These are phyloP conservation scores for Colletotrichum salicis DNA, from an alignment of 2,329 filamentous ascomycete genomes.

Conservation along the genomic window DNA sequence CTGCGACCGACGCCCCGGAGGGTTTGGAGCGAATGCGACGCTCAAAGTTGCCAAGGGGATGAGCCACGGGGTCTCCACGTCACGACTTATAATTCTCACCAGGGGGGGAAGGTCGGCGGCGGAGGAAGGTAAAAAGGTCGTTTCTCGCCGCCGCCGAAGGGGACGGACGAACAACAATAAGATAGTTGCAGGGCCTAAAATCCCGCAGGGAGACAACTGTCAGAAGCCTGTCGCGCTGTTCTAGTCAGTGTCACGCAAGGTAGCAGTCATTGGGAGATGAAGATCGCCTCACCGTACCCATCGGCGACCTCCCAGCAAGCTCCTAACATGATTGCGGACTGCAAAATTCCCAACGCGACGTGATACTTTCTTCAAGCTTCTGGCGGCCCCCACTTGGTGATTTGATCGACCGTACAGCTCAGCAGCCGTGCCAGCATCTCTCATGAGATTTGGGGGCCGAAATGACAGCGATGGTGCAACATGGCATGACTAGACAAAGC, in stretches of 20 bases:
- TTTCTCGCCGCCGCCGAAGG: not conserved
- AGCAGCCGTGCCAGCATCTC: not conserved
- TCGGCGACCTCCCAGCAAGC: not conserved
- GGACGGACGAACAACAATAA: not conserved
- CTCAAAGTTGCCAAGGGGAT: slow-evolving; percentile 29
- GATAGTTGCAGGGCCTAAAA: not conserved
- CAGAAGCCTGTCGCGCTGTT: not conserved
- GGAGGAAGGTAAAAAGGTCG: not conserved
- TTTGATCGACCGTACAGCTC: slow-evolving; percentile 13
- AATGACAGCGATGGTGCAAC: not conserved
- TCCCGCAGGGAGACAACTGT: not conserved
- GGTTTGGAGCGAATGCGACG: slow-evolving; percentile 27
- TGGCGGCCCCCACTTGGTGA: slow-evolving; percentile 3
- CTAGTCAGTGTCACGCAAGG: not conserved
- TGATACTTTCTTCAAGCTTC: slow-evolving; percentile 28
- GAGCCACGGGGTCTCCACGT: slow-evolving; percentile 25
- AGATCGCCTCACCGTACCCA: slow-evolving; percentile 26
- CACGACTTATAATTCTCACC: not conserved
- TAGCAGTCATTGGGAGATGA: not conserved
- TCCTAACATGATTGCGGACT: not conserved
- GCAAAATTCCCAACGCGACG: not conserved
- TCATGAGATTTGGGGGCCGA: slow-evolving; percentile 16
- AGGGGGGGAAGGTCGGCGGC: not conserved
- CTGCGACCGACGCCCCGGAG: not conserved
- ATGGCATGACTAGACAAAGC: not conserved